Conservation (phyloP, 345 rosid species). For the Orychophragmus violaceus region DNA sequence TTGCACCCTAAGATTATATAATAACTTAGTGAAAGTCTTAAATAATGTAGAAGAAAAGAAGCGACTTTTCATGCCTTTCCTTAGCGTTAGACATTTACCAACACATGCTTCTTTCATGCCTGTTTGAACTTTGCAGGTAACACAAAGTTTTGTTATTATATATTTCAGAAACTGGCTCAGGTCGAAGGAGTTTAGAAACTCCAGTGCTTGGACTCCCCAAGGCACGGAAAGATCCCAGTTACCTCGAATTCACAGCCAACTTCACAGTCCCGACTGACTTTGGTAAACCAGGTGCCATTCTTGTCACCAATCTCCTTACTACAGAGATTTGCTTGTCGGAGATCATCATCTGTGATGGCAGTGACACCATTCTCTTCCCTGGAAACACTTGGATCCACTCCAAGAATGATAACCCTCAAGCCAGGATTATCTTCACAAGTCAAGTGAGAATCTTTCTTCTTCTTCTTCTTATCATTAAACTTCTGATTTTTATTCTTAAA, state of each 20-base stretch:
- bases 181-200: slow-evolving; percentile 46
- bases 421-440: slow-evolving; percentile 74
- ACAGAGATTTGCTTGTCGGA: slow-evolving; percentile 69
- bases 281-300: slow-evolving; percentile 76
- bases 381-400: slow-evolving; percentile 90
- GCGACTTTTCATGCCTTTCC: background rate
- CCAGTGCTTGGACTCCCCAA: slow-evolving; percentile 71
- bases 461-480: background rate
- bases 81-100: too few species aligned
- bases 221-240: slow-evolving; percentile 39
- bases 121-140: background rate
- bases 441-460: slow-evolving; percentile 43
- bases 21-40: background rate
- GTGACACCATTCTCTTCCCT: slow-evolving; percentile 54
- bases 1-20: too few species aligned
- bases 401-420: slow-evolving; percentile 52
- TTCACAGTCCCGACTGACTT: slow-evolving; percentile 61
- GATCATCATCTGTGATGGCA: slow-evolving; percentile 57
- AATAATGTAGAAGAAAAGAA: background rate
- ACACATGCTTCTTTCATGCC: background rate
- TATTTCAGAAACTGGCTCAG: slow-evolving; percentile 59
- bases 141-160: background rate
- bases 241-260: slow-evolving; percentile 60
- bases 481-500: background rate
- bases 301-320: slow-evolving; percentile 61